These are phyloP conservation scores for Tuctoria greenei DNA, from an alignment of 176 grass and related monocot genomes.

Conservation along the genomic window DNA sequence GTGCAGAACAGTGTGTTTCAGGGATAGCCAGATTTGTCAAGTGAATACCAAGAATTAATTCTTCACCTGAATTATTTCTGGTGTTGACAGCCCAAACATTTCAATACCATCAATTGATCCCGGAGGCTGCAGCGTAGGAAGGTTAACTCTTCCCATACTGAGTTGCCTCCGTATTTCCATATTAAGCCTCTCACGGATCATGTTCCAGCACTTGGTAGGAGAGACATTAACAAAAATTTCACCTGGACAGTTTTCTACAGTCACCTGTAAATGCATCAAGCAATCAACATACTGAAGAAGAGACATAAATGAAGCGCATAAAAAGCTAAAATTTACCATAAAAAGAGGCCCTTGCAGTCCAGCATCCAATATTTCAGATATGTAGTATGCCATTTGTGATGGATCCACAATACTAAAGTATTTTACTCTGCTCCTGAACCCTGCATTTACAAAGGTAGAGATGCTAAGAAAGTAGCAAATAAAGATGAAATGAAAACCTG, in stretches of 20 bases:
- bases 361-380: slow-evolving; percentile 90
- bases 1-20: not conserved
- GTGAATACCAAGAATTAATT: slow-evolving; percentile 25
- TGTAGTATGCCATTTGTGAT: slow-evolving; percentile 67
- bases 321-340: slow-evolving; percentile 56
- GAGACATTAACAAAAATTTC: slow-evolving; percentile 76
- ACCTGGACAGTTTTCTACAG: slow-evolving; percentile 66
- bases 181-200: slow-evolving; percentile 91
- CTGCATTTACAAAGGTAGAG: slow-evolving; percentile 45
- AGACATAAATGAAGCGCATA: slow-evolving; percentile 16
- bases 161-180: slow-evolving; percentile 78
- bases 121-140: slow-evolving; percentile 69
- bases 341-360: slow-evolving; percentile 75
- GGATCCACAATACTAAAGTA: slow-evolving; percentile 78
- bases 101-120: slow-evolving; percentile 88
- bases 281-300: slow-evolving; percentile 38
- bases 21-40: slow-evolving; percentile 9
- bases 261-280: slow-evolving; percentile 58
- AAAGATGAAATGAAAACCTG: slow-evolving; percentile 14
- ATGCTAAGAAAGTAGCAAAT: slow-evolving; percentile 26
- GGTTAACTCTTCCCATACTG: slow-evolving; percentile 57
- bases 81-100: slow-evolving; percentile 87
- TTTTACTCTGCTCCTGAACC: slow-evolving; percentile 90
- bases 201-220: slow-evolving; percentile 80
- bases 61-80: slow-evolving; percentile 59